A percentile compares a stretch with the other conserved stretches of the same genome.
phyloP scores from a whole-genome alignment of 768 basidiomycete species.

The Rhizopogon salebrosus region DNA sequence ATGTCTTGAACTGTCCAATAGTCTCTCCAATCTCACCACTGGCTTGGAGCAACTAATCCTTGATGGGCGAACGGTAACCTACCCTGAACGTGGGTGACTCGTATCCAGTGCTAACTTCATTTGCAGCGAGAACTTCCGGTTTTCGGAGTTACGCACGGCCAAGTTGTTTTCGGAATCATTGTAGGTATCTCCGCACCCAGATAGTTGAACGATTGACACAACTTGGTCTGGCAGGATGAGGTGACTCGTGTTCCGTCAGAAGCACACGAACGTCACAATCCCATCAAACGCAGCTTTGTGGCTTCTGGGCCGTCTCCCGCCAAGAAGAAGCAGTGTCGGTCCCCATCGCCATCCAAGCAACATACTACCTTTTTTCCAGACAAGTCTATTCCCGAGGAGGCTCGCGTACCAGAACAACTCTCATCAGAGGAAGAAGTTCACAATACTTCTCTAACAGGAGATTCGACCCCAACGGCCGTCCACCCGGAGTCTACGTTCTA shows the following conservation, averaged over 20 bases:
- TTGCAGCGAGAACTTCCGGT: constrained; percentile 78
- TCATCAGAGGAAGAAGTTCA: not conserved
- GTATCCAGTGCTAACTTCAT: not conserved
- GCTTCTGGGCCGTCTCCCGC: constrained; percentile 18
- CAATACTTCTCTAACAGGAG: too few species aligned
- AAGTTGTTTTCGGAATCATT: constrained; percentile 70
- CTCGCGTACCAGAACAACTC: not conserved
- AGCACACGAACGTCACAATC: not conserved
- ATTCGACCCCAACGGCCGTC: not conserved
- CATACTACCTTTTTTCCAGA: not conserved
- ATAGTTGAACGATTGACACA: not conserved
- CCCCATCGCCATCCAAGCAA: constrained; percentile 14
- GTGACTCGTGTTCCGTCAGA: constrained; percentile 18
- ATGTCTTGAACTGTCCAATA: constrained; percentile 21
- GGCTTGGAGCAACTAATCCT: constrained; percentile 50
- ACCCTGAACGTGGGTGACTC: not conserved
- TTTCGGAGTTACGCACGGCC: constrained; percentile 64
- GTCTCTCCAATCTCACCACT: constrained; percentile 69
- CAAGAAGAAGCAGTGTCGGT: constrained; percentile 23
- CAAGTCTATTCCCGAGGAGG: not conserved
- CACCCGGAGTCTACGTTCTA: constrained; percentile 1
- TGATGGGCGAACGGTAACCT: constrained; percentile 46
- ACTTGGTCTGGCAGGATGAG: constrained; percentile 45
- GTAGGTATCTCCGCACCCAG: constrained; percentile 32
- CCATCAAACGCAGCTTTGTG: constrained; percentile 12